Conservation (phyloP, 768 basidiomycete species). For the Scleroderma citrinum region DNA sequence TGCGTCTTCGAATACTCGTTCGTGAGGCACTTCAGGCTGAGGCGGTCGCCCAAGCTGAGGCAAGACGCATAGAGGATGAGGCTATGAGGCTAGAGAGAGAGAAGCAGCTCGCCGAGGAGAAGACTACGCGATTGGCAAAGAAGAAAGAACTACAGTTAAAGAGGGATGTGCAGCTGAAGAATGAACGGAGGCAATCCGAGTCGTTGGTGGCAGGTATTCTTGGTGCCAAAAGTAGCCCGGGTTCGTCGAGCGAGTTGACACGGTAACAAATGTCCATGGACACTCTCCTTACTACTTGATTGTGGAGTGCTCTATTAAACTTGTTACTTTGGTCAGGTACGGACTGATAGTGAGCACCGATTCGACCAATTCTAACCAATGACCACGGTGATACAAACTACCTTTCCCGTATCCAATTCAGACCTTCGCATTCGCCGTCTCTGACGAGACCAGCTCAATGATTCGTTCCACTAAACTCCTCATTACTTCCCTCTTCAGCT, state of each 20-base stretch:
- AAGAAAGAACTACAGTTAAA: background rate
- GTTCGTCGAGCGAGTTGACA: background rate
- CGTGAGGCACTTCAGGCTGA: slow-evolving; percentile 21
- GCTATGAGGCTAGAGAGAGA: background rate
- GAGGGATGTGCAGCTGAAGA: background rate
- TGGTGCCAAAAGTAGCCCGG: background rate
- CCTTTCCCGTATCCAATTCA: background rate
- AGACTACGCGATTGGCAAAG: background rate
- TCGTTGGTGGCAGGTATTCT: background rate
- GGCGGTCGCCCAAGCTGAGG: slow-evolving; percentile 6
- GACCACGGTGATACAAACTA: background rate
- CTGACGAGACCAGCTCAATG: slow-evolving; percentile 36
- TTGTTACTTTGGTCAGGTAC: background rate
- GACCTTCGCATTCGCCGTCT: slow-evolving; percentile 3
- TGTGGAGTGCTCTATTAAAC: too few relatives aligned
- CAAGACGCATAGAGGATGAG: slow-evolving; percentile 8
- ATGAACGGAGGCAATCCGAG: background rate
- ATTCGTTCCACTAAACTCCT: slow-evolving; percentile 62
- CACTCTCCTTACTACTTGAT: background rate
- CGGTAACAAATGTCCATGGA: background rate
- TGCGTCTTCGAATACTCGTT: slow-evolving; percentile 40
- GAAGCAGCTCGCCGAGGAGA: slow-evolving; percentile 1
- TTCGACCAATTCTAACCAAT: background rate
- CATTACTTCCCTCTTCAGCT: slow-evolving; percentile 66
- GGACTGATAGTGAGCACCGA: background rate